Base-by-base conservation (phyloP, 768 basidiomycete species). In the Lactifluus subvellereus region DNA sequence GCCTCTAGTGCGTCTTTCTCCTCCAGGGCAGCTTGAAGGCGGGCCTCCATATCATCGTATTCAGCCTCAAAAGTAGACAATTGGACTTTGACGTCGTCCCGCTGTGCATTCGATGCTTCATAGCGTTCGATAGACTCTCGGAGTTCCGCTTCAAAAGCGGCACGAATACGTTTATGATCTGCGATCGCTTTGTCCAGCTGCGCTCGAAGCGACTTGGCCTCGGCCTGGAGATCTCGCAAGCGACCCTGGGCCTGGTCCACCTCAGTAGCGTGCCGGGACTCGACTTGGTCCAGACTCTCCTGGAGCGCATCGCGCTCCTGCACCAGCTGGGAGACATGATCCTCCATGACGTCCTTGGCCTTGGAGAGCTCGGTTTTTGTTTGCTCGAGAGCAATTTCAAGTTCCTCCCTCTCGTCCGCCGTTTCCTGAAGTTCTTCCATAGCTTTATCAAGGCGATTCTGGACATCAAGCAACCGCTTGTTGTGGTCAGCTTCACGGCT, bases 1-100 rank as follows among this genome's bases (percentile, higher is more conserved):
- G 78, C 77, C 62, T 88, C 84, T 16, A 87, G 72, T 10, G 70
- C 56, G 0, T 71, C 73, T 65, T 79, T 84, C 73, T 89, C 86
- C 50, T 79, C 76, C 63, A 81, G 79, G 20, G 79, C 59, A 4
- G 69, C 50, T 38, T 76, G 72, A 30, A 78, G 63, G 14, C 77
- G 74, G 1, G 60, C 60, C 51, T 77, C 73, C 32, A 76, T 69
- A 54, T 79, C 72, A 47, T 79, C 73, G 20, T 88, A 70, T 51
- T 77, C 76, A n/a, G 69, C 72, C 48, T 74, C 76, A 33, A 77
- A 68, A 38, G 65, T 70, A 11, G 70, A 59, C 35, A 83, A 69
- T 33, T 75, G 72, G 3, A 69, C 70, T 11, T 68, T 57, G 37
- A 54, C 20, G 22, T 49, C 54, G 20, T 59, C 58, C 4, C 47